Conservation (phyloP, 2,329 filamentous ascomycete genomes). For the Sarocladiaceae sp. region DNA sequence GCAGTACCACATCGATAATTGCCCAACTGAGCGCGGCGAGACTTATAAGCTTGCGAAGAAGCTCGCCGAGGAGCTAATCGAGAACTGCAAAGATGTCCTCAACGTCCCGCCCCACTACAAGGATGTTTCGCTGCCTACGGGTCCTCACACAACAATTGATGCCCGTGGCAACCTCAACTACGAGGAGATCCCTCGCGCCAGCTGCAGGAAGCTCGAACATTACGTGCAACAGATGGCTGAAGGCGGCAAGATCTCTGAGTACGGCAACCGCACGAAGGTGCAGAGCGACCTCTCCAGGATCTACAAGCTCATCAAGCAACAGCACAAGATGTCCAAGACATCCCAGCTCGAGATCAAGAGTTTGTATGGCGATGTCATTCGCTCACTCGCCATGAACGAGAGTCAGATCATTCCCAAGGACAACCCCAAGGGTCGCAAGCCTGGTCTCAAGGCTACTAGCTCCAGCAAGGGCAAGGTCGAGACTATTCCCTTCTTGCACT, state of each 20-base stretch:
- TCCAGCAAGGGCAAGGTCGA: conserved; percentile 83
- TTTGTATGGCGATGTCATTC: conserved; percentile 88
- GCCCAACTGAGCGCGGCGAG: conserved; percentile 91
- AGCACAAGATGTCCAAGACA: conserved; percentile 94
- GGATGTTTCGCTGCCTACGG: conserved; percentile 88
- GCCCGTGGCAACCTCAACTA: conserved; percentile 89
- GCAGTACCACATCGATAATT: conserved; percentile 99
- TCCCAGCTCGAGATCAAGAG: conserved; percentile 95
- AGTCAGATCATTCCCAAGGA: conserved; percentile 92
- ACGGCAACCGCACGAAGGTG: conserved; percentile 96
- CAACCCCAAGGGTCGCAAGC: conserved; percentile 60
- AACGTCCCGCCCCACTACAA: conserved; percentile 84
- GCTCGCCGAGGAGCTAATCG: conserved; percentile 85
- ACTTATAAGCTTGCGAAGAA: conserved; percentile 97
- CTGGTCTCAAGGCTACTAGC: conserved; percentile 43
- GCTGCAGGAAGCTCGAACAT: conserved; percentile 94
- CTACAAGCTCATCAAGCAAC: conserved; percentile 97
- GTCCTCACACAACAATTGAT: conserved; percentile 87
- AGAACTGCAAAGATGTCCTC: conserved; percentile 94
- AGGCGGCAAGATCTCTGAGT: conserved; percentile 96
- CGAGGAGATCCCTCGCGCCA: conserved; percentile 76
- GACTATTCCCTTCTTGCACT: conserved; percentile 93
- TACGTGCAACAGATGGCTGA: conserved; percentile 99
- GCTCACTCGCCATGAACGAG: conserved; percentile 95
- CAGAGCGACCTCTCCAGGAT: conserved; percentile 92